Conservation (phyloP, 805 yeast species). For the Candida krabiensis region DNA sequence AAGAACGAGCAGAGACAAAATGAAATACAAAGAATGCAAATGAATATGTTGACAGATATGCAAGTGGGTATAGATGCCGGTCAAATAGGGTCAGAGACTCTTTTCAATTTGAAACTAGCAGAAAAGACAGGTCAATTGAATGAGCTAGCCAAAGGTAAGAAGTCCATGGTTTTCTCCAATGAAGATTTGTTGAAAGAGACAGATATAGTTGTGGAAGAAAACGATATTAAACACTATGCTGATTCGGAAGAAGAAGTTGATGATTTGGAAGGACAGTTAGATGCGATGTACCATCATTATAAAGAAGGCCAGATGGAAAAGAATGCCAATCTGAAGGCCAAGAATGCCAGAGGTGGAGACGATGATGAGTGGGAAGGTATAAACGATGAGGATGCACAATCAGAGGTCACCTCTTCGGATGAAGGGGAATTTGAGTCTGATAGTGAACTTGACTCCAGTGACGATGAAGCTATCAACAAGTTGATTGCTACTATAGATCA, state of each 20-base stretch:
- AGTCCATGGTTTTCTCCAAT: constrained; percentile 56
- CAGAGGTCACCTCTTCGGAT: constrained; percentile 33
- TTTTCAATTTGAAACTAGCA: constrained; percentile 83
- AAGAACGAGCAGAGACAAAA: constrained; percentile 82
- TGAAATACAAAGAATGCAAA: constrained; percentile 87
- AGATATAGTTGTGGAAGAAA: constrained; percentile 55
- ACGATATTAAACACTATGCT: constrained; percentile 26
- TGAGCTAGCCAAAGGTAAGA: constrained; percentile 75
- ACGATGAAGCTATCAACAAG: constrained; percentile 65
- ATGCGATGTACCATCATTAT: constrained; percentile 74
- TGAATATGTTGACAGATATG: constrained; percentile 92
- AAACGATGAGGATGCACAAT: constrained; percentile 39
- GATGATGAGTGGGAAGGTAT: constrained; percentile 84
- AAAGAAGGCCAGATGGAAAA: constrained; percentile 66
- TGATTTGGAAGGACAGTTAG: constrained; percentile 77
- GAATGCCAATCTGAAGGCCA: constrained; percentile 69
- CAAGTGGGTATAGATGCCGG: constrained; percentile 95
- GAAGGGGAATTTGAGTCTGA: constrained; percentile 47
- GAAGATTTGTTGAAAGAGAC: constrained; percentile 55
- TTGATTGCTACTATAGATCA: constrained; percentile 53
- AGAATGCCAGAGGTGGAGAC: constrained; percentile 70
- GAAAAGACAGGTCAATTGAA: constrained; percentile 82
- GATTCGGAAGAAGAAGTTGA: constrained; percentile 56
- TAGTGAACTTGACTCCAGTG: constrained; percentile 54
- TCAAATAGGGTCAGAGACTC: constrained; percentile 69